Percentiles rank a stretch among this genome's conserved stretches.
Conservation (phyloP, 2,329 filamentous ascomycete species). For the Sporothrix variecibatus region DNA sequence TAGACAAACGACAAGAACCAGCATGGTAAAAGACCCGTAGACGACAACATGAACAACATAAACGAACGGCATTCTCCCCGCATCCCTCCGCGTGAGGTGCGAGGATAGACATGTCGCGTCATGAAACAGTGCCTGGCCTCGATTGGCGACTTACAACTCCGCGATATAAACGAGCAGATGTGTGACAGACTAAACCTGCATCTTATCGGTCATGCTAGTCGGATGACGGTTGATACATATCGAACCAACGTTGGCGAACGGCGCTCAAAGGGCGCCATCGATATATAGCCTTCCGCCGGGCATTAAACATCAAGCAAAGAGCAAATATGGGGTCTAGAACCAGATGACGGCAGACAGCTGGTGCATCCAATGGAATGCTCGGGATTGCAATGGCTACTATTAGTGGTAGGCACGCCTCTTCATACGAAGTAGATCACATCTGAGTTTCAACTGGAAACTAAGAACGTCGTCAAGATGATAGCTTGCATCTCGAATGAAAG, state of each 20-base stretch:
- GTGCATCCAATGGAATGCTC: not conserved
- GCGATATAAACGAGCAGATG: not conserved
- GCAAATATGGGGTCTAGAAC: not conserved
- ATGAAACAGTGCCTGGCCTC: not conserved
- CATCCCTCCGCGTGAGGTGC: slow-evolving; percentile 20
- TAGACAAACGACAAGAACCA: not conserved
- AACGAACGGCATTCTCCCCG: not conserved
- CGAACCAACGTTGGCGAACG: not conserved
- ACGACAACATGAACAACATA: not conserved
- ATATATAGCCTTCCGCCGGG: not conserved
- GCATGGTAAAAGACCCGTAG: not conserved
- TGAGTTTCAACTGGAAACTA: not conserved
- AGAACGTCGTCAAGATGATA: not conserved
- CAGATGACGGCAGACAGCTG: not conserved
- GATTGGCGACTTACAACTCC: not conserved
- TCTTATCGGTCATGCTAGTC: slow-evolving; percentile 14
- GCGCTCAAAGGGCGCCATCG: not conserved
- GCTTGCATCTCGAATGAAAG: not conserved
- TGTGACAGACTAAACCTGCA: not conserved
- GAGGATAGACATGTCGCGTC: slow-evolving; percentile 19
- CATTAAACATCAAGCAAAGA: not conserved
- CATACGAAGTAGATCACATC: not conserved
- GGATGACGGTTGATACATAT: not conserved
- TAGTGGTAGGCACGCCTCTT: not conserved
- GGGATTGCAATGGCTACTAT: not conserved